Evolutionary conservation across 768 basidiomycete species (phyloP).

Genomic region (Phaeolepiota aurea): DNA sequence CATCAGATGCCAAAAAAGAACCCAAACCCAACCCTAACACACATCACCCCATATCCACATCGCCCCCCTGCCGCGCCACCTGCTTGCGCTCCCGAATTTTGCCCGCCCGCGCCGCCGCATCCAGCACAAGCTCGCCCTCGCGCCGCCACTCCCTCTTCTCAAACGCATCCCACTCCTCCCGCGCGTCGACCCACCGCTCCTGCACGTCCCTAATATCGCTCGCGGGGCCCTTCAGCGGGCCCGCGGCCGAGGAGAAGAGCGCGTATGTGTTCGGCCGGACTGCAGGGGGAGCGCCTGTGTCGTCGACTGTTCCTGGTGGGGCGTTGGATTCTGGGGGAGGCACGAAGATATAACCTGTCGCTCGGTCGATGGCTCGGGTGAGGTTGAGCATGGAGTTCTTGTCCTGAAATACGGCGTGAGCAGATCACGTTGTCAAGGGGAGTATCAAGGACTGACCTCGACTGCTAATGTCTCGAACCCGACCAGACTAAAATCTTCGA

Average conservation of each 20-base stretch:
- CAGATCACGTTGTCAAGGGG: neutral
- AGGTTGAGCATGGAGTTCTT: conserved; percentile 92
- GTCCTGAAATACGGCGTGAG: conserved; percentile 42
- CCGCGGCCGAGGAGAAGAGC: conserved; percentile 60
- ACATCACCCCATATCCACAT: neutral
- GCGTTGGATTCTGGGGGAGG: conserved; percentile 32
- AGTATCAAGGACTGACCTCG: conserved; percentile 47
- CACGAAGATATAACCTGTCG: conserved; percentile 86
- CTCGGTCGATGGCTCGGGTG: conserved; percentile 77
- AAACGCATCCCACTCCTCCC: conserved; percentile 73
- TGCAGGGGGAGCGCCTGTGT: conserved; percentile 25
- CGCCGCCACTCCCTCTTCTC: conserved; percentile 72
- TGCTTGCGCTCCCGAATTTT: conserved; percentile 11
- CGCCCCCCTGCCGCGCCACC: no score
- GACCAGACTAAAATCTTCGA: conserved; percentile 89
- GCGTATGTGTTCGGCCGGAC: conserved; percentile 56
- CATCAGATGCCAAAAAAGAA: no score
- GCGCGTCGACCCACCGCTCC: conserved; percentile 89
- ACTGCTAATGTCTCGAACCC: conserved; percentile 97
- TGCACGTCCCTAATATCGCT: conserved; percentile 71
- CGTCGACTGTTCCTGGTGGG: conserved; percentile 27
- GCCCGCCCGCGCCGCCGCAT: conserved; percentile 25
- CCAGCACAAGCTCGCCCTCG: conserved; percentile 55
- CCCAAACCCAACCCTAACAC: no score
- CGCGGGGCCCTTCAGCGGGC: conserved; percentile 37